Conservation (phyloP, 2,329 filamentous ascomycete species). For the Fusarium avenaceum region DNA sequence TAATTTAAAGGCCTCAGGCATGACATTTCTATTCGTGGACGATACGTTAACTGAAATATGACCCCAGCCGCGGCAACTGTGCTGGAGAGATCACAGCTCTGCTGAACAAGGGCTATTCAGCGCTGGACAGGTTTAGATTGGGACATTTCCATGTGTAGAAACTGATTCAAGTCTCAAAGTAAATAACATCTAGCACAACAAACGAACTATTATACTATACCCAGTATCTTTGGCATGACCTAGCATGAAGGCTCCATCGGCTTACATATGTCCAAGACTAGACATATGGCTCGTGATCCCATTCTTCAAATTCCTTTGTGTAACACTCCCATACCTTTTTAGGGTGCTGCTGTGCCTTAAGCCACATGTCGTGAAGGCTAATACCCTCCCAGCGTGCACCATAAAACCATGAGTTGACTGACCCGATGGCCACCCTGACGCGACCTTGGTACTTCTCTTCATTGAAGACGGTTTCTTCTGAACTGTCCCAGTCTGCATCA, state of each 20-base stretch:
- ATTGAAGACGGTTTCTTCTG: neutral
- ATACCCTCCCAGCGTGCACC: conserved; percentile 37
- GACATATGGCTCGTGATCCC: conserved; percentile 40
- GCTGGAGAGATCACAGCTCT: too few species aligned
- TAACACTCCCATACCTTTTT: conserved; percentile 35
- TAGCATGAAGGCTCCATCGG: too few species aligned
- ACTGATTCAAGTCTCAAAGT: too few species aligned
- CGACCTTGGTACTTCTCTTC: conserved; percentile 36
- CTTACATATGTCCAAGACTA: conserved; percentile 1
- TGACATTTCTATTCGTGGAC: too few species aligned
- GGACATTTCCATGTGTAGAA: too few species aligned
- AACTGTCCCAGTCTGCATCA: conserved; percentile 40
- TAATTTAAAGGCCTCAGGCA: too few species aligned
- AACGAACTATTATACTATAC: neutral
- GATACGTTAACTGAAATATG: too few species aligned
- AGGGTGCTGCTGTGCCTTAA: conserved; percentile 33
- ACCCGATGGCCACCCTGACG: conserved; percentile 20
- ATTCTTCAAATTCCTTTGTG: conserved; percentile 24
- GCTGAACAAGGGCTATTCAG: too few species aligned
- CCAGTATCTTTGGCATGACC: too few species aligned
- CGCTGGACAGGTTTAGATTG: too few species aligned
- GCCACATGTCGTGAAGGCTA: conserved; percentile 38
- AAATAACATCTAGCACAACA: too few species aligned
- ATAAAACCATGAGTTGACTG: conserved; percentile 40
- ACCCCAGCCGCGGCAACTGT: too few species aligned